Evolutionary conservation across 305 asterid genomes (phyloP).

Genomic region (Fraxinus velutina): DNA sequence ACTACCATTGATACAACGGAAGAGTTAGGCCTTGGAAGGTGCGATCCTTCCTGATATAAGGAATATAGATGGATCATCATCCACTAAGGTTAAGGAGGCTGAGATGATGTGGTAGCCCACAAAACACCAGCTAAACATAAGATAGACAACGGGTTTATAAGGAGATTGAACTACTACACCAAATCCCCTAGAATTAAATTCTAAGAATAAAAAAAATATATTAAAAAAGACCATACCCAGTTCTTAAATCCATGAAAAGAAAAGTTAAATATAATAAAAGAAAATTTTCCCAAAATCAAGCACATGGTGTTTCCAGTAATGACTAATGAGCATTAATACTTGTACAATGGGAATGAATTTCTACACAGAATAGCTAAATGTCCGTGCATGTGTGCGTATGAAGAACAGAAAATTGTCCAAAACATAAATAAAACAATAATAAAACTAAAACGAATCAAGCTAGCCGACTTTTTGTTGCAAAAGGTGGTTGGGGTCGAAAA

Average conservation of each 20-base stretch:
- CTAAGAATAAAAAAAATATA: background rate
- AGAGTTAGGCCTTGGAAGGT: background rate
- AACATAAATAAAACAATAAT: background rate
- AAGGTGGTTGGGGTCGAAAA: constrained; percentile 64
- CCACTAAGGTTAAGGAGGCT: background rate
- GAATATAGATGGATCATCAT: background rate
- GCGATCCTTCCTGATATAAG: background rate
- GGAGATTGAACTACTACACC: background rate
- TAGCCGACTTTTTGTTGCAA: constrained; percentile 67
- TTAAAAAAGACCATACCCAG: background rate
- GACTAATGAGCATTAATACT: constrained; percentile 7
- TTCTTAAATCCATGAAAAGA: background rate
- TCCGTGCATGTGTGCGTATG: background rate
- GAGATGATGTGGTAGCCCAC: background rate
- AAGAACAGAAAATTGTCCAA: constrained; percentile 10
- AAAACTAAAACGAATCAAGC: background rate
- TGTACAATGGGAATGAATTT: background rate
- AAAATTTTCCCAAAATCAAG: constrained; percentile 14
- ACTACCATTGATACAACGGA: background rate
- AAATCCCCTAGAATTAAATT: background rate
- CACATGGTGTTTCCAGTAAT: background rate
- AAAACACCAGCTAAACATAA: background rate
- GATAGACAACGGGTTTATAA: background rate
- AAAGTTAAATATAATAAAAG: background rate
- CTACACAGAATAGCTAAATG: background rate